Evolutionary conservation across 441 rosid species (phyloP), one percentile per base, ranked within the genome.

Genomic region (Populus hybrid): DNA sequence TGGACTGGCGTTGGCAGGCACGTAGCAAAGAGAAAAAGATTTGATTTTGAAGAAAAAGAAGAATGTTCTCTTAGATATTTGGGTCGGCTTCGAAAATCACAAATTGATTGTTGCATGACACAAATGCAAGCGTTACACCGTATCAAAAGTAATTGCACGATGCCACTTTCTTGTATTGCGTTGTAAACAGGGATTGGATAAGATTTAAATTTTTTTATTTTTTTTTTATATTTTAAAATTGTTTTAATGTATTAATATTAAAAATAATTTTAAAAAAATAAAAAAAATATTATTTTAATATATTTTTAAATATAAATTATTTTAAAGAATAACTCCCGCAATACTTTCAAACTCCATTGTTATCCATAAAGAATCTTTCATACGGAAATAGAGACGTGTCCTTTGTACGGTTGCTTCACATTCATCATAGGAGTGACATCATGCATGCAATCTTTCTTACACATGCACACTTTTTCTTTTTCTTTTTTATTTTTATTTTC

Each of bases 31-130:
- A 63, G 72, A 50, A 70, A 38, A 59, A 65, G 42, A 28, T n/a
- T 74, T 74, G 75, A 74, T 33, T n/a, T 38, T 72, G 82, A 69
- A 79, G 76, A 33, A 40, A 35, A 80, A 64, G 9, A 76, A 76
- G 81, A 79, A 87, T 77, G 85, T 84, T 83, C 81, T 9, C 20
- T 28, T 68, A 76, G 82, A 82, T 86, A 67, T 83, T 77, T 76
- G 69, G 66, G 79, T 81, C 81, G 78, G 79, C 74, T 81, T 81
- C 81, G 40, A 77, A 76, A 78, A 68, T 77, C 68, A 23, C 42
- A 5, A 1, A 8, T 68, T 61, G 78, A 65, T 72, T 29, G 74
- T 14, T 50, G 6, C 65, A 21, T 31, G 81, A 75, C 26, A 71
- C 1, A 28, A 28, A 67, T 12, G 35, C 0, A 4, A 23, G 65